Conservation (phyloP, 495 filamentous ascomycete species). For the Daldinia caldariorum region DNA sequence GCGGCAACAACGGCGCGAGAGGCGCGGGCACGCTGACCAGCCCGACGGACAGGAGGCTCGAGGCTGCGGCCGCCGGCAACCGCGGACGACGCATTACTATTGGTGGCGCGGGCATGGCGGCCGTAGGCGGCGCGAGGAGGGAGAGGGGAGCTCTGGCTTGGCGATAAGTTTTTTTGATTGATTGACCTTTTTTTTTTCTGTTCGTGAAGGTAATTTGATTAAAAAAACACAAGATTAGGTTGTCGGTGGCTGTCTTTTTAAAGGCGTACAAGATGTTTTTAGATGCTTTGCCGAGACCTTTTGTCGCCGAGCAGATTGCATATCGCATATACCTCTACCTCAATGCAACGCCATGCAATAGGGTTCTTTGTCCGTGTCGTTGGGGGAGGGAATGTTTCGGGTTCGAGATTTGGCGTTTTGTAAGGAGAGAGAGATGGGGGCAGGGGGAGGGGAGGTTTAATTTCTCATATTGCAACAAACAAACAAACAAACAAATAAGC, state of each 20-base stretch:
- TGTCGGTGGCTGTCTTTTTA: background rate
- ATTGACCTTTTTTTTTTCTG: background rate
- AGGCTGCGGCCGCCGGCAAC: constrained; percentile 1
- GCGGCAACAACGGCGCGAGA: constrained; percentile 49
- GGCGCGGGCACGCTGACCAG: constrained; percentile 37
- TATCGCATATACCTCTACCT: background rate
- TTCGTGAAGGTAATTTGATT: constrained; percentile 5
- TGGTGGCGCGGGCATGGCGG: constrained; percentile 41
- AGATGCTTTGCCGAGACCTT: background rate
- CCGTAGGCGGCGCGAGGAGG: constrained; percentile 23
- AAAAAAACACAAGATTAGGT: background rate
- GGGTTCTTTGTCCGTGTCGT: constrained; percentile 1
- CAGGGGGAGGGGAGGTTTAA: constrained; percentile 2
- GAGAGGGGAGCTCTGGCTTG: constrained; percentile 38
- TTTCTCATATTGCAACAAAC: constrained; percentile 13
- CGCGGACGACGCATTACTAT: constrained; percentile 48
- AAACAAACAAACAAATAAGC: background rate
- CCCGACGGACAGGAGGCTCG: constrained; percentile 34
- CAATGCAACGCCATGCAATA: no score
- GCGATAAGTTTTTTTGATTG: constrained; percentile 31
- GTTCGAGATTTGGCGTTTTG: constrained; percentile 4
- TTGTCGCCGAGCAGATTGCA: constrained; percentile 13
- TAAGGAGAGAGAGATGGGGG: no score
- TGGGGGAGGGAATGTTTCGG: background rate
- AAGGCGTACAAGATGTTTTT: background rate